Evolutionary conservation across 345 rosid species (phyloP).

Genomic region (Eucalyptus lansdowneana): DNA sequence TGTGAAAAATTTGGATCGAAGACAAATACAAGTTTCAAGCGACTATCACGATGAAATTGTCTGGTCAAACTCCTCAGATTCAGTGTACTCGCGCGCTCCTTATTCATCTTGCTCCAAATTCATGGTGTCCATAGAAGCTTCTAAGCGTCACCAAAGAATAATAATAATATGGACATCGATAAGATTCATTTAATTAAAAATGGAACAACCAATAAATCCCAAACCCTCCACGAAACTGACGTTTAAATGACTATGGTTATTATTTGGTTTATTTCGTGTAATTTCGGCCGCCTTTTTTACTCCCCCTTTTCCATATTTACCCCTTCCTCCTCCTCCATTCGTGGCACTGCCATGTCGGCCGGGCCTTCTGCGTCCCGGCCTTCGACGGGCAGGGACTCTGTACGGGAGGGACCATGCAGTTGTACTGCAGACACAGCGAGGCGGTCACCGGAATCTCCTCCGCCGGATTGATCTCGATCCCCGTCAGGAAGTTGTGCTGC

Average conservation of each 20-base stretch:
- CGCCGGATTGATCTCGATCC: slow-evolving; percentile 71
- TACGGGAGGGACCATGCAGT: slow-evolving; percentile 87
- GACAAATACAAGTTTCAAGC: neutral
- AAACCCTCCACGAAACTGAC: neutral
- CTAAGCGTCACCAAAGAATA: neutral
- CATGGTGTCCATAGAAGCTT: neutral
- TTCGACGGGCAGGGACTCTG: slow-evolving; percentile 76
- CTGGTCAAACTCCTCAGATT: neutral
- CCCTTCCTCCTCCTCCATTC: slow-evolving; percentile 15
- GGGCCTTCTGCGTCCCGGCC: slow-evolving; percentile 62
- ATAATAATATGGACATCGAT: neutral
- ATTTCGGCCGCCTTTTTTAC: neutral
- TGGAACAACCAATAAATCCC: neutral
- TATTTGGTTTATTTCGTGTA: neutral
- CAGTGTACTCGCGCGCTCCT: neutral
- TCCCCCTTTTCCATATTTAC: neutral
- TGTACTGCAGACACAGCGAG: slow-evolving; percentile 79
- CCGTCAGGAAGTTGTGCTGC: slow-evolving; percentile 85
- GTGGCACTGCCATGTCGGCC: slow-evolving; percentile 65
- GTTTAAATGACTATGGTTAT: neutral
- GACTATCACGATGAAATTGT: neutral
- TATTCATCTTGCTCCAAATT: neutral
- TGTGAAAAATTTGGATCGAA: neutral
- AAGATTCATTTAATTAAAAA: neutral
- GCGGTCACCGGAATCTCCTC: slow-evolving; percentile 67